A percentile compares a stretch with the other conserved stretches of the same genome.
Evolutionary conservation across 331 rosid species (phyloP).

Genomic region (Phaseolus coccineus): DNA sequence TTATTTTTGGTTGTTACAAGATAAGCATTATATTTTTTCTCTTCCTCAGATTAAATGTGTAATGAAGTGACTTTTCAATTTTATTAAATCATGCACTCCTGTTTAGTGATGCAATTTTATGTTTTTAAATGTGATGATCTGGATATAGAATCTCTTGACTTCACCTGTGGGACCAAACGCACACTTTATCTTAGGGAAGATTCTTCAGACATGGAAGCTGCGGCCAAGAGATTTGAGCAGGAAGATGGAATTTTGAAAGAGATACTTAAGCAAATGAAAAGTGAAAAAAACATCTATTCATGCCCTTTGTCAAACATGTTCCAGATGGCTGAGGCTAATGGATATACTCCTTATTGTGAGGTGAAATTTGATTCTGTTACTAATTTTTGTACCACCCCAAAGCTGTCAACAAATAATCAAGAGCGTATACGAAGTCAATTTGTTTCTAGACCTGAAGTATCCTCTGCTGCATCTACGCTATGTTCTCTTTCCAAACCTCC

Average conservation of each 20-base stretch:
- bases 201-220: conserved; percentile 74
- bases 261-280: conserved; percentile 56
- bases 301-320: conserved; percentile 59
- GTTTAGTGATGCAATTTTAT: conserved; percentile 18
- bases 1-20: conserved; percentile 16
- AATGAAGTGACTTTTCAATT: conserved; percentile 11
- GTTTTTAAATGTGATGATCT: conserved; percentile 33
- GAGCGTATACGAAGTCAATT: conserved; percentile 49
- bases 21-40: conserved; percentile 19
- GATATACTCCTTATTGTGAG: conserved; percentile 71
- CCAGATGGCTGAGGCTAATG: conserved; percentile 67
- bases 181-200: conserved; percentile 72
- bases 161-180: conserved; percentile 67
- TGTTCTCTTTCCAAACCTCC: conserved; percentile 60
- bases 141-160: conserved; percentile 69
- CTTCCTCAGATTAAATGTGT: neutral
- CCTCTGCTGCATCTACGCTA: conserved; percentile 60
- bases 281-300: conserved; percentile 62
- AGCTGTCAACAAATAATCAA: conserved; percentile 50
- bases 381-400: conserved; percentile 44
- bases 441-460: conserved; percentile 50
- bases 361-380: conserved; percentile 56
- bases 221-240: conserved; percentile 79
- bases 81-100: neutral
- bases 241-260: conserved; percentile 62